Evolutionary conservation across 2,329 filamentous ascomycete genomes (phyloP), one percentile per base, ranked within the genome.

Genomic region (Corinectria fuckeliana): DNA sequence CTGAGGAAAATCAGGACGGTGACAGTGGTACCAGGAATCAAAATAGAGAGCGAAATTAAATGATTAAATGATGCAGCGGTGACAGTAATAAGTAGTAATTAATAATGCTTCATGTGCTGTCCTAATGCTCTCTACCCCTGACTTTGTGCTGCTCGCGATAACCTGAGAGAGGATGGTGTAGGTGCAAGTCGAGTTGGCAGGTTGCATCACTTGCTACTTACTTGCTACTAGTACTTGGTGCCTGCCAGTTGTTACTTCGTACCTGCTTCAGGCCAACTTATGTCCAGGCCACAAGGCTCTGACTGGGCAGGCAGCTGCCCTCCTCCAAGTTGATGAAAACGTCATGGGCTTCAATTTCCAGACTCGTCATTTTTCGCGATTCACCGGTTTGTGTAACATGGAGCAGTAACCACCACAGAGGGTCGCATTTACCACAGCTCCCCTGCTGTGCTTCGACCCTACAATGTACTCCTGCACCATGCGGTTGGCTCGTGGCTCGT

Each of bases 301-400:
- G n/a, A n/a, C n/a, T n/a, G n/a, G n/a, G n/a, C n/a, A n/a, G n/a
- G n/a, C 14, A 34, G 16, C 32, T 34, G 5, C 7, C 14, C 14
- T 20, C 36, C 4, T 23, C 10, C 36, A 39, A 9, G 36, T 32
- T n/a, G 25, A 49, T 25, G n/a, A 25, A 42, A 36, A 30, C 36
- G 45, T 56, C 53, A 47, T 48, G 36, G 38, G 18, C 34, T 5
- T 25, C 34, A 42, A 16, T 50, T 56, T 55, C 50, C 34, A 50
- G 52, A 56, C 52, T 48, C 36, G 36, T 54, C 45, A 50, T 45
- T 32, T n/a, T 50, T 41, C n/a, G 26, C 13, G 39, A 26, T 49
- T 42, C 36, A 36, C 39, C 41, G 32, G 42, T 23, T 16, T 16
- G 41, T 48, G 49, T 49, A 48, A 25, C 50, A 20, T 26, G 23